Base-by-base conservation (phyloP, 352 stramenopile species). In the Saprolegnia parasitica region DNA sequence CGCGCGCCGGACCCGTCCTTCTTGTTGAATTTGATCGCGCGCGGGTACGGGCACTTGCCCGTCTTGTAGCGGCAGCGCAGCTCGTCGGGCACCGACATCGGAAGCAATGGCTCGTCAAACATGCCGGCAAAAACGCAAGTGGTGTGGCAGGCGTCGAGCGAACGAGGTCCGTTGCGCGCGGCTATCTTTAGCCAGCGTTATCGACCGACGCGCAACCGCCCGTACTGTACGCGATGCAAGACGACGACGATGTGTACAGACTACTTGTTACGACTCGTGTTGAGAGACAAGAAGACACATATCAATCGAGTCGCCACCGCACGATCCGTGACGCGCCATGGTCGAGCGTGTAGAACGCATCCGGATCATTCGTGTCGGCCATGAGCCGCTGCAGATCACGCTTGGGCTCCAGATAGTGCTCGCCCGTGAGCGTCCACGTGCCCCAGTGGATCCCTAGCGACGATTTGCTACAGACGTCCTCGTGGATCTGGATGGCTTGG, bases 61-160 rank as follows among this genome's bases (percentile, higher is more conserved):
- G 87, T 92, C 76, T 93, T 92, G 83, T 93, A 95, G 0, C 81
- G 79, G 72, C 87, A 95, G 20, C 46, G 49, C 54, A 29, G 23
- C 10, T 70, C 63, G 21, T 70, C 63, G 20, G 63, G 54, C 20
- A 56, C 35, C 3, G 35, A 8, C 24, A 9, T 20, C 13, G 52
- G 35, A 10, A 8, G 52, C 47, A 29, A 9, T 15, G 13, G 42
- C n/a, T 49, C 42, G 42, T 49, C 42, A n/a, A 49, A 49, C 42
- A 49, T 49, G 42, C 29, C 29, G 29, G 42, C 42, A 8, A 10
- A 49, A 11, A 4, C 42, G 42, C 42, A n/a, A 49, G 1, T 49
- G 42, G 42, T 8, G 1, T 49, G 42, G 42, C 42, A 15, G 3
- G 13, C 42, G 11, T 49, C 42, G 13, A 49, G 42, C 42, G 29